Conservation (phyloP, 2,329 filamentous ascomycete species). For the Colletotrichum incanum region DNA sequence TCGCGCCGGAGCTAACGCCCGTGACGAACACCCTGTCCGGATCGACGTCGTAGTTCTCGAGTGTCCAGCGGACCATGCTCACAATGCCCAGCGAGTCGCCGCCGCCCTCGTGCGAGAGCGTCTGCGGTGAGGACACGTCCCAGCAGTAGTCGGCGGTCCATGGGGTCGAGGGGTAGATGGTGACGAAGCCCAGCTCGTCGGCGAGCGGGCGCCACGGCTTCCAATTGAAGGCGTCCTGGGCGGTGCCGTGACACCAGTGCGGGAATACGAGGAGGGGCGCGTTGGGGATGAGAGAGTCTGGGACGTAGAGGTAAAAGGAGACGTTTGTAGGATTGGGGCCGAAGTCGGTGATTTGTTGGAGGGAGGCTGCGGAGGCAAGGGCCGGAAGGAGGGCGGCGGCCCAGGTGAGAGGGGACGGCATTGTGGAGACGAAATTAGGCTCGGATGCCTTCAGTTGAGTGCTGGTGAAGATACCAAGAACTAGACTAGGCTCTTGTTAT, state of each 20-base stretch:
- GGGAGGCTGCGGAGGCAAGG: slow-evolving; percentile 33
- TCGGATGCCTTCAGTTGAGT: not conserved
- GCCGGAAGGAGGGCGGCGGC: slow-evolving; percentile 16
- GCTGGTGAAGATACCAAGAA: not conserved
- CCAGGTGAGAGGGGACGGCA: not conserved
- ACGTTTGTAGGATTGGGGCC: slow-evolving; percentile 66
- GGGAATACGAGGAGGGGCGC: slow-evolving; percentile 70
- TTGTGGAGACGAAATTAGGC: not conserved
- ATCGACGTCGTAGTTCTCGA: slow-evolving; percentile 63
- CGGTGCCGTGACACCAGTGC: slow-evolving; percentile 72
- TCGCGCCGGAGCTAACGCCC: slow-evolving; percentile 66
- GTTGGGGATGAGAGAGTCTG: slow-evolving; percentile 57
- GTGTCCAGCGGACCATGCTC: slow-evolving; percentile 68
- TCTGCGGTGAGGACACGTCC: slow-evolving; percentile 69
- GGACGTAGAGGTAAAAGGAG: slow-evolving; percentile 68
- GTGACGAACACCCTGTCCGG: slow-evolving; percentile 65
- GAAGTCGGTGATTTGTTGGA: slow-evolving; percentile 47
- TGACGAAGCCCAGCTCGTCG: slow-evolving; percentile 68
- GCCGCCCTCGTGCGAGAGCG: slow-evolving; percentile 65
- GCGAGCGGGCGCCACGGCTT: slow-evolving; percentile 70
- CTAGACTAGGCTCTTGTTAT: not conserved
- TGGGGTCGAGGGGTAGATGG: slow-evolving; percentile 58
- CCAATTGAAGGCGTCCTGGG: slow-evolving; percentile 62
- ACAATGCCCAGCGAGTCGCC: slow-evolving; percentile 67
- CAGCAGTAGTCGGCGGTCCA: slow-evolving; percentile 66